A percentile compares a stretch with the other conserved stretches of the same genome.
phyloP scores from a whole-genome alignment of 208 protist species.

The Tritrichomonas foetus region DNA sequence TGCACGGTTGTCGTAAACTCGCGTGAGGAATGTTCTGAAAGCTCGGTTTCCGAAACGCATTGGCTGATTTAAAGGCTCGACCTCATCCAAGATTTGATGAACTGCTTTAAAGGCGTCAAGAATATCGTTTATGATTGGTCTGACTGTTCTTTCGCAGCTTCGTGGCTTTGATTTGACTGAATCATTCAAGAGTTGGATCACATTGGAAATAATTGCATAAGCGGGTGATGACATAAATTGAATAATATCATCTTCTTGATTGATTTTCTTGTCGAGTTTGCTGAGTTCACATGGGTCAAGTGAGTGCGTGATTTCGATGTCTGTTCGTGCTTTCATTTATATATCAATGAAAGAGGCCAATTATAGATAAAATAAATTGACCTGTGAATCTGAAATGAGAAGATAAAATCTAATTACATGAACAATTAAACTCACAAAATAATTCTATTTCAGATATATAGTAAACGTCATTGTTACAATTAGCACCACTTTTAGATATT shows the following conservation, averaged over 20 bases:
- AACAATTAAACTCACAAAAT: too few relatives aligned
- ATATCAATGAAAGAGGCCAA: too few relatives aligned
- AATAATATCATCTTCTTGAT: background rate
- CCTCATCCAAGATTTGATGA: conserved; percentile 44
- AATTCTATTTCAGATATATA: too few relatives aligned
- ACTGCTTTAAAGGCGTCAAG: background rate
- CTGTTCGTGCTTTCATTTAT: too few relatives aligned
- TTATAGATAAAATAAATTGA: too few relatives aligned
- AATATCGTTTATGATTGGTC: background rate
- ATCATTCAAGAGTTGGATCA: background rate
- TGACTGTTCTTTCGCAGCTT: background rate
- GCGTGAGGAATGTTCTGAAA: conserved; percentile 46
- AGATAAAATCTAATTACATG: too few relatives aligned
- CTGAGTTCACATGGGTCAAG: background rate
- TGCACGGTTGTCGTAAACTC: background rate
- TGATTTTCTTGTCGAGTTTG: background rate
- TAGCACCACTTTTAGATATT: too few relatives aligned
- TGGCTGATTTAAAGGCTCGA: conserved; percentile 44
- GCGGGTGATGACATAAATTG: background rate
- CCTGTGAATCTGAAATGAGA: too few relatives aligned
- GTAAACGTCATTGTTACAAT: too few relatives aligned
- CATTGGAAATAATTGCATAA: background rate
- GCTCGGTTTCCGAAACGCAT: conserved; percentile 55
- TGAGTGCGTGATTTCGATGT: too few relatives aligned
- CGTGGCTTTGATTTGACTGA: conserved; percentile 29